A percentile compares a stretch with the other conserved stretches of the same genome.
Evolutionary conservation across 2,329 filamentous ascomycete species (phyloP).

Genomic region (Didymellaceae sp.): DNA sequence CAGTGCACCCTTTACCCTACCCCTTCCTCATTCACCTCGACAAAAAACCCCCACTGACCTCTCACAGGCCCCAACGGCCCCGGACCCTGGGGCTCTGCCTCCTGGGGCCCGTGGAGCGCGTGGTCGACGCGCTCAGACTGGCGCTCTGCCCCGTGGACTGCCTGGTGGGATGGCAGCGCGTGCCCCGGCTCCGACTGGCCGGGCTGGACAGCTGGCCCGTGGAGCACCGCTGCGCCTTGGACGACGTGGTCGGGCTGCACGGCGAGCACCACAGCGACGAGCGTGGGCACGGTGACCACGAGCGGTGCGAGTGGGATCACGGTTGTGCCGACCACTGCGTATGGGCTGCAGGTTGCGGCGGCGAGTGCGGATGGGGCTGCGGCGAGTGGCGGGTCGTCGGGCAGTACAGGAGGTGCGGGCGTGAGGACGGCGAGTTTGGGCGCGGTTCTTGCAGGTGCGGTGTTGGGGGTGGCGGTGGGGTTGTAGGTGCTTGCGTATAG

Average conservation of each 20-base stretch:
- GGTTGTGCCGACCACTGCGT: constrained; percentile 35
- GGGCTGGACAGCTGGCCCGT: constrained; percentile 46
- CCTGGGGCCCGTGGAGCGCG: constrained; percentile 38
- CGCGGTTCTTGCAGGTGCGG: constrained; percentile 28
- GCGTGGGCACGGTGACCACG: constrained; percentile 37
- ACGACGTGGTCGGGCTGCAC: constrained; percentile 44
- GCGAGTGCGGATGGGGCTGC: constrained; percentile 23
- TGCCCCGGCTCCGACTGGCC: constrained; percentile 46
- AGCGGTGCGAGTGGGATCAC: constrained; percentile 32
- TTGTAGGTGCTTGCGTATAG: not conserved
- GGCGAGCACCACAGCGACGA: constrained; percentile 41
- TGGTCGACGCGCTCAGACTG: constrained; percentile 39
- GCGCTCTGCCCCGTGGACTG: constrained; percentile 43
- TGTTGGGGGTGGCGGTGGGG: constrained; percentile 31
- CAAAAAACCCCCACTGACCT: constrained; percentile 2
- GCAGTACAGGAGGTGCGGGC: constrained; percentile 19
- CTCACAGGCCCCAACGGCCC: constrained; percentile 26
- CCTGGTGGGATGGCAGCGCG: constrained; percentile 43
- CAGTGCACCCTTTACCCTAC: too few relatives aligned
- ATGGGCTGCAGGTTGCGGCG: constrained; percentile 43
- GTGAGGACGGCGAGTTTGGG: constrained; percentile 29
- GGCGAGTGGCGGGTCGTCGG: not conserved
- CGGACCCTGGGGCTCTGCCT: constrained; percentile 37
- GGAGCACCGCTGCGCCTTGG: constrained; percentile 46
- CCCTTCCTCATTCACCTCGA: too few relatives aligned